Evolutionary conservation across 2,329 filamentous ascomycete species (phyloP), one percentile per base, ranked within the genome.

Genomic region (Neurospora sp.): DNA sequence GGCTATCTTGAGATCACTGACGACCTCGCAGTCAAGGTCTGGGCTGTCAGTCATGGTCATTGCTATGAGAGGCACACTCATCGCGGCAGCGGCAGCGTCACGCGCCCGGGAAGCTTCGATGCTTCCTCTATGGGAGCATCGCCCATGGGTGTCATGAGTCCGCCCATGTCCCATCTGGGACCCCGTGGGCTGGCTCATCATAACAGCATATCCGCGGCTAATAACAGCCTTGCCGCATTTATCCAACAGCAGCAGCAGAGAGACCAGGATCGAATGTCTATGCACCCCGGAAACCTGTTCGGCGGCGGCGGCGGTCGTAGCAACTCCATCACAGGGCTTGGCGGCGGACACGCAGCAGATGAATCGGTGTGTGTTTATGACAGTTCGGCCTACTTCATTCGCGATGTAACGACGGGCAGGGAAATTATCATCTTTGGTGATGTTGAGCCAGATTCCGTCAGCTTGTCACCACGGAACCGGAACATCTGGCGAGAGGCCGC

Each of bases 341-440:
- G 17, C 17, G 66, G 46, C 13, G 58, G 28, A 13, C 73, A 13
- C 58, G 76, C 77, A 43, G 78, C 79, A n/a, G 79, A 78, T 68
- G 85, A 89, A 70, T 82, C 81, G 19, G 77, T 85, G 40, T 93
- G 90, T 75, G 91, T 93, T 1, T 91, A 93, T 71, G 93, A 97
- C 78, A 97, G 93, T 73, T 96, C 93, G 19, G 95, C 93, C 0
- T 98, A 94, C 80, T 98, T 99, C 79, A 91, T 99, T 73, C 91
- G 93, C 43, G 91, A 96, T 71, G 83, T 90, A 40, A 78, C 82
- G 0, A 91, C 89, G 0, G 86, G 87, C 1, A 86, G 86, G 39
- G 95, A 99, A 80, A 87, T 98, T 2, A 87, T 99, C 71, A 92
- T 99, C 67, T 98, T 97, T 78, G 96, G 96, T 19, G 96, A 99